Conservation (phyloP, 768 basidiomycete species). For the Suillus clintonianus region DNA sequence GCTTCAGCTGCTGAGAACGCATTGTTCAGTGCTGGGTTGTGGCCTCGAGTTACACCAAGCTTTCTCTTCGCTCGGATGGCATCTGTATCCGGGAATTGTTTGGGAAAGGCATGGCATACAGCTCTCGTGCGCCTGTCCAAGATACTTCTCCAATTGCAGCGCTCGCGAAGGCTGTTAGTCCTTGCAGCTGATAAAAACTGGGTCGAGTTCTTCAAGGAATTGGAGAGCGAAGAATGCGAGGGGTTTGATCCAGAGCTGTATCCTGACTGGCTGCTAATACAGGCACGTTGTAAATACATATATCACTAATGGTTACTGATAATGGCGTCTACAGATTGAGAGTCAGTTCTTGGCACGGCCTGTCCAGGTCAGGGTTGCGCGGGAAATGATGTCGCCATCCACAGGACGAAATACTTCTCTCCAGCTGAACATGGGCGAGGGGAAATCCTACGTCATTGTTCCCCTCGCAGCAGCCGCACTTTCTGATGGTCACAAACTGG, state of each 20-base stretch:
- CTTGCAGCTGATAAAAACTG: constrained; percentile 19
- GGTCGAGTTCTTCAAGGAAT: constrained; percentile 34
- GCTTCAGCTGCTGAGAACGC: constrained; percentile 17
- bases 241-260: constrained; percentile 16
- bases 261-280: constrained; percentile 48
- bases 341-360: constrained; percentile 43
- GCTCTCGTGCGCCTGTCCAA: constrained; percentile 31
- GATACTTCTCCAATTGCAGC: constrained; percentile 36
- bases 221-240: constrained; percentile 25
- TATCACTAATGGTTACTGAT: neutral
- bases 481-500: constrained; percentile 44
- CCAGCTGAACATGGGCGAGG: constrained; percentile 63
- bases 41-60: constrained; percentile 38
- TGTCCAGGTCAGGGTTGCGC: constrained; percentile 43
- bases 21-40: constrained; percentile 27
- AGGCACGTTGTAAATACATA: constrained; percentile 27
- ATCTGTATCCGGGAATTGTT: constrained; percentile 15
- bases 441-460: constrained; percentile 51
- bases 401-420: constrained; percentile 38
- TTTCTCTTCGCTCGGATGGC: constrained; percentile 34
- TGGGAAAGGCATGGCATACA: constrained; percentile 31
- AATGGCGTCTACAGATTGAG: constrained; percentile 39
- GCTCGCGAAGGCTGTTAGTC: constrained; percentile 36
- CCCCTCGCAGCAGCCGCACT: constrained; percentile 43
- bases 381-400: constrained; percentile 48